Base-by-base conservation (phyloP, 192 early-diverging fungal species). In the Rhizophagus sp. region DNA sequence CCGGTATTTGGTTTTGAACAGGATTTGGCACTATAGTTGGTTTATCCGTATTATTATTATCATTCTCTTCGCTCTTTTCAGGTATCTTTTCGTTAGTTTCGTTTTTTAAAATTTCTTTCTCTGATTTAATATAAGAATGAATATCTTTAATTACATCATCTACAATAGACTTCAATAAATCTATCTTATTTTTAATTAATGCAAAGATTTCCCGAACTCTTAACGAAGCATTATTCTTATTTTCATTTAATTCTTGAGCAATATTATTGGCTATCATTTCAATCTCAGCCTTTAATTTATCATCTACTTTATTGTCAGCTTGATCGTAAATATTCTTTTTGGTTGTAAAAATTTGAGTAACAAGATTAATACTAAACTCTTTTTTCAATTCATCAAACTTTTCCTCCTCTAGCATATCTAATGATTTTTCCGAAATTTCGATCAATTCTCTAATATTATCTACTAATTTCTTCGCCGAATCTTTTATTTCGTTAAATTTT, bases 321-420 rank as follows among this genome's bases (percentile, higher is more conserved):
- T 33, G 25, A 17, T 30, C 7, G 33, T 33, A 13, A 13, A 33
- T 33, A 30, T 33, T 11, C 0, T 27, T 4, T 33, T 17, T 67
- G 33, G 17, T 34, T 10, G 12, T 17, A 67, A 1, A 17, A 13
- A 67, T 5, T 7, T 33, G 11, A 67, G 13, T 0, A 33, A 33
- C 33, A 8, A 67, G 22, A 15, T 7, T 13, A 3, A 27, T 0
- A 34, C 15, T 10, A 34, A 33, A 30, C 8, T 67, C 30, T 67
- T 67, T 67, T 67, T 67, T 33, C 65, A 67, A 30, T 34, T 34
- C 30, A 67, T 67, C 24, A 34, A 67, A 27, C 34, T 67, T 67
- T 67, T 22, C 19, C 7, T 34, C 30, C 5, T 67, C 33, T 1
- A 67, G 24, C 1, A 13, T 33, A 17, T 67, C 27, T 19, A 67